Evolutionary conservation across 2,329 filamentous ascomycete genomes (phyloP), one percentile per base, ranked within the genome.

Genomic region (Talaromyces sp.): DNA sequence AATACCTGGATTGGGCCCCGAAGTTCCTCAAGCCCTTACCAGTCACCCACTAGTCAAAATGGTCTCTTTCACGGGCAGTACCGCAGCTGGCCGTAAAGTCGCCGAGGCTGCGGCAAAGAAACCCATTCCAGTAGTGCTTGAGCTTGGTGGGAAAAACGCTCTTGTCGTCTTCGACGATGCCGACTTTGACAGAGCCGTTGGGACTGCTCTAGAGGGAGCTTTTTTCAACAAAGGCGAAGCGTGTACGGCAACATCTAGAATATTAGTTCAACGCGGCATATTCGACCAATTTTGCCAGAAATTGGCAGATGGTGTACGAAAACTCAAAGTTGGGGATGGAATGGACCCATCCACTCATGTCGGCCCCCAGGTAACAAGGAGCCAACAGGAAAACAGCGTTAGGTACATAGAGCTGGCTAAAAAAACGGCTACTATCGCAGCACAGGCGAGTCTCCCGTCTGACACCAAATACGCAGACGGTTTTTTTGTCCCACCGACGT

Each of bases 91-190:
- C 3, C 68, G 62, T 41, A 71, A 70, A 2, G 73, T 75, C 56
- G 68, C 68, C n/a, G 63, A 65, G 1, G 60, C 69, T 11, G 72
- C 70, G 0, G 71, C 73, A 7, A 62, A 65, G n/a, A 73, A 72
- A 14, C 60, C 75, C 52, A 69, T 72, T 46, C 70, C 67, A 14
- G 69, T 71, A 7, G 69, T 73, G 3, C 71, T 74, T 3, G 74
- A 76, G 58, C 60, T 75, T 7, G 74, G 74, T 0, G 74, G 74
- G 6, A 75, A 76, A 58, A 74, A 73, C 2, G 71, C 74, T 0
- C 65, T 75, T 14, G 62, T 75, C 17, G 64, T 72, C 3, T 75
- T 75, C 54, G 64, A 68, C 2, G 69, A 72, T 41, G 64, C 73
- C 7, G 69, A 74, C 26, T 61, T 75, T 6, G 60, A 64, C 17